Evolutionary conservation across 176 grass and related monocot genomes (phyloP), one percentile per base, ranked within the genome.

Genomic region (Hyparrhenia diplandra): DNA sequence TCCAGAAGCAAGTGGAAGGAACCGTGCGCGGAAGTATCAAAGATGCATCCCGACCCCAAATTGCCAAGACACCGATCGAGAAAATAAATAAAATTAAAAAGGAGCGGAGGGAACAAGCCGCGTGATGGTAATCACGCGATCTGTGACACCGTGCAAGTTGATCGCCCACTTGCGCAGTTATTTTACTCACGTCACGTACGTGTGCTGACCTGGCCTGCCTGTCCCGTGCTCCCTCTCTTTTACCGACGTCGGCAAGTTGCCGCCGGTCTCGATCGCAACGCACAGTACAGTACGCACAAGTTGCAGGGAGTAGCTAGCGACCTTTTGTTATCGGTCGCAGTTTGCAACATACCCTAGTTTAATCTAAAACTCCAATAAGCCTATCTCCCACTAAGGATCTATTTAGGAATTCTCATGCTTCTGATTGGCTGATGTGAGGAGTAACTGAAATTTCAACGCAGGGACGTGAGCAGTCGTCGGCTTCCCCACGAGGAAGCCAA

Each of bases 1-100:
- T 69, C 51, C 6, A 47, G 76, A 84, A 75, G 87, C 82, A 64
- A 89, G 71, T 76, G 51, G 76, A 76, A 76, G 82, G 23, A 74
- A 49, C 4, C 4, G 74, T 9, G 52, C 13, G 20, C 51, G 51
- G 18, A 9, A n/a, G 6, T 6, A n/a, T 0, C 20, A 23, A 57
- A 23, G 20, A 51, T 17, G 13, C n/a, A n/a, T n/a, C n/a, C n/a
- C n/a, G n/a, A n/a, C n/a, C 65, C 21, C 78, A 83, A 67, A 17
- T 16, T 46, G 69, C 24, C 68, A 7, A 43, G 29, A 39, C 27
- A 24, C 36, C n/a, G n/a, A 36, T 23, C 2, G 8, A 10, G 39
- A 24, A 16, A 46, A 71, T 7, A 55, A 43, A 46, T 43, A 14
- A 45, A 39, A 8, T 7, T 8, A 39, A 40, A 37, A 46, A 46